Percentiles rank a stretch among this genome's conserved stretches.
Conservation (phyloP, 495 filamentous ascomycete species). For the Sordaria brevicollis region DNA sequence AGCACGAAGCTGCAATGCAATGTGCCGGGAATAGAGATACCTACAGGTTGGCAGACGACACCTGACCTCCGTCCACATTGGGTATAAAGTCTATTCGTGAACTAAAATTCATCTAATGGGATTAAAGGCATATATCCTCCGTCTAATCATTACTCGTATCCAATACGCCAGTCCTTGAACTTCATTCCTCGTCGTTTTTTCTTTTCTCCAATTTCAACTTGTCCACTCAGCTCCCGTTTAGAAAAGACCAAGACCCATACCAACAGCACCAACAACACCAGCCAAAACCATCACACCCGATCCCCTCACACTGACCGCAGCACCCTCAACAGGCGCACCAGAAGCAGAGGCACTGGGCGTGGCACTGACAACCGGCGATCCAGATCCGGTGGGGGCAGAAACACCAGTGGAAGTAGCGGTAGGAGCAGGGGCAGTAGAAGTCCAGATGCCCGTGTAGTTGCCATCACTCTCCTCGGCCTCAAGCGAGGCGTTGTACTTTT, state of each 20-base stretch:
- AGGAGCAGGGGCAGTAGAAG: neutral
- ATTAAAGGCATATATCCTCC: neutral
- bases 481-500: slow-evolving; percentile 9
- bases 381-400: neutral
- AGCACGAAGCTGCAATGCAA: neutral
- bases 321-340: neutral
- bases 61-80: neutral
- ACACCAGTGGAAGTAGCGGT: neutral
- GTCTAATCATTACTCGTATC: neutral
- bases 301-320: neutral
- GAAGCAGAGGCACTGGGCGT: neutral
- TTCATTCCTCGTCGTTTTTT: neutral
- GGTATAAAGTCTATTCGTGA: neutral
- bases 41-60: neutral
- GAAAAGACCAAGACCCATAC: neutral
- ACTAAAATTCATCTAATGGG: neutral
- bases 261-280: neutral
- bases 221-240: neutral
- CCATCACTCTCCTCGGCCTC: neutral
- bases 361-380: neutral
- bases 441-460: neutral
- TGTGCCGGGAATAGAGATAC: neutral
- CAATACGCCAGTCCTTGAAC: neutral
- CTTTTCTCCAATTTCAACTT: neutral
- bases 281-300: neutral